A percentile compares a stretch with the other conserved stretches of the same genome.
phyloP scores from a whole-genome alignment of 2,329 filamentous ascomycete species.

The Sordariomycetes sp. region DNA sequence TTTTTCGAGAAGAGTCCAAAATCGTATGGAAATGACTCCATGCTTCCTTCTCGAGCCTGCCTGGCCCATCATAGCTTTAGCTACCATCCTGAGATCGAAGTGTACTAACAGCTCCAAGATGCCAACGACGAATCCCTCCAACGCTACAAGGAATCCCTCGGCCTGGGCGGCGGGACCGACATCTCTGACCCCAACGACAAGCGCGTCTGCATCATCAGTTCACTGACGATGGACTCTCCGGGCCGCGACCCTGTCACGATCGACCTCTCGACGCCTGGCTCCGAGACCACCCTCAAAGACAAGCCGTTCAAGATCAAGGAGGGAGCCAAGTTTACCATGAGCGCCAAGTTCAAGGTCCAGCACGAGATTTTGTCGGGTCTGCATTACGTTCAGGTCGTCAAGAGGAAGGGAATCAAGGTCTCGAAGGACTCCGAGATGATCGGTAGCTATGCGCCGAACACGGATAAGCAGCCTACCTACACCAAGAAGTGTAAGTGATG shows the following conservation, averaged over 20 bases:
- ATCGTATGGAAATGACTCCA: too few relatives aligned
- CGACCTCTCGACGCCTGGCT: conserved; percentile 67
- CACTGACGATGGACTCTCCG: conserved; percentile 77
- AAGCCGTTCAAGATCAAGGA: conserved; percentile 98
- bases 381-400: conserved; percentile 92
- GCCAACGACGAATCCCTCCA: conserved; percentile 85
- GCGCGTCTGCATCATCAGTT: conserved; percentile 87
- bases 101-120: conserved; percentile 28
- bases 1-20: too few relatives aligned
- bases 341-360: conserved; percentile 88
- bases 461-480: conserved; percentile 75
- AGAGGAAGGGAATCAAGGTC: conserved; percentile 76
- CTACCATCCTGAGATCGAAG: not conserved
- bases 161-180: conserved; percentile 65
- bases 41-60: too few relatives aligned
- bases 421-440: conserved; percentile 98
- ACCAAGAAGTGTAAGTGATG: conserved; percentile 76
- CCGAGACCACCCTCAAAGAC: conserved; percentile 71
- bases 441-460: conserved; percentile 90
- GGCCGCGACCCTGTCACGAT: conserved; percentile 82
- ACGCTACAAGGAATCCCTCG: conserved; percentile 95
- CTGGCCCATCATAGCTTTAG: not conserved
- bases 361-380: conserved; percentile 91
- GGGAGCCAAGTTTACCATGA: conserved; percentile 88
- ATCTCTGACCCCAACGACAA: conserved; percentile 72